Conservation (phyloP, 179 eudicot genomes). For the Silene vulgaris region DNA sequence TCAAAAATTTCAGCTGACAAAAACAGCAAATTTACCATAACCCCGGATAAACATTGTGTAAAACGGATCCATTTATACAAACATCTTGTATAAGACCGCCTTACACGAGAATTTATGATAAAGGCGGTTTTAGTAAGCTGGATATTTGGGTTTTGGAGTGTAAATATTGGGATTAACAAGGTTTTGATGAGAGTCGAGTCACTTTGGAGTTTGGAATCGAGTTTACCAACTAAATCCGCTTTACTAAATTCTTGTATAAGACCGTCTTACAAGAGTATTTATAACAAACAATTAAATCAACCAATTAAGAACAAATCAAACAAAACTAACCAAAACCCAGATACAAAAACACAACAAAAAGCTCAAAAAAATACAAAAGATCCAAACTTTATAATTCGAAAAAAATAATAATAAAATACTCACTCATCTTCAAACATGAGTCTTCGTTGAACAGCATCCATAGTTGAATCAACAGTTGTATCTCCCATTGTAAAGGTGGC, state of each 20-base stretch:
- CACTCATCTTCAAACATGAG: slow-evolving; percentile 98
- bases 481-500: slow-evolving; percentile 27
- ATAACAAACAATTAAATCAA: not conserved
- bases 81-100: no score
- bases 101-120: no score
- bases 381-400: not conserved
- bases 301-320: not conserved
- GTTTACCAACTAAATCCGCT: no score
- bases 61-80: not conserved
- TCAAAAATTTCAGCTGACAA: not conserved
- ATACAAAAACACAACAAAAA: not conserved
- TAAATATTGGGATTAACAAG: no score
- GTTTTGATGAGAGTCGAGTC: no score
- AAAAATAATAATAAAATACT: slow-evolving; percentile 19
- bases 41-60: not conserved
- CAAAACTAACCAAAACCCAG: slow-evolving; percentile 4
- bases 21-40: not conserved
- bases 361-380: not conserved
- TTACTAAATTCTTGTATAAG: no score
- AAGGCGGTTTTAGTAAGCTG: no score
- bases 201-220: no score
- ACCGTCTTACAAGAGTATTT: no score
- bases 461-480: slow-evolving; percentile 44
- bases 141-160: no score
- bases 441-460: slow-evolving; percentile 86